These are phyloP conservation scores for Hericium coralloides DNA, from an alignment of 768 basidiomycete species.

Conservation along the genomic window DNA sequence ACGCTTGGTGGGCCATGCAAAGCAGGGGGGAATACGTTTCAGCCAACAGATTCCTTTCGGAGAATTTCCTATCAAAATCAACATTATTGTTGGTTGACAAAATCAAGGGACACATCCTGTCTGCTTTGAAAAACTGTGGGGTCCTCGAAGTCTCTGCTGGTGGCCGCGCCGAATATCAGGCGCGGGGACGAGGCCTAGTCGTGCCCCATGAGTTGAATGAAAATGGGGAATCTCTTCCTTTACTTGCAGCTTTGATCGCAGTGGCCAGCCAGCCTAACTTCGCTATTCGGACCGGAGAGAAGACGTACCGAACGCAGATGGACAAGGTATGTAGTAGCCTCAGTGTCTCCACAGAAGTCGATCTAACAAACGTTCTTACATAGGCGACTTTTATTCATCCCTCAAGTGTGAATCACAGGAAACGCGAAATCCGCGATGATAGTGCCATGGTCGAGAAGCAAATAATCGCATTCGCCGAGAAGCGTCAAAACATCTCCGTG, in stretches of 20 bases:
- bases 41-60: conserved; percentile 69
- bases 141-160: conserved; percentile 78
- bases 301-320: conserved; percentile 59
- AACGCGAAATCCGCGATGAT: conserved; percentile 32
- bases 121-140: conserved; percentile 69
- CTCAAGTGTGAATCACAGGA: conserved; percentile 76
- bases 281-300: conserved; percentile 65
- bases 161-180: conserved; percentile 28
- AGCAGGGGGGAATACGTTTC: conserved; percentile 49
- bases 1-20: conserved; percentile 72
- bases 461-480: conserved; percentile 76
- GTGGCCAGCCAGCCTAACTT: conserved; percentile 88
- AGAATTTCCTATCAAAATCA: conserved; percentile 87
- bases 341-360: not conserved
- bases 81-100: conserved; percentile 74
- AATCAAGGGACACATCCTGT: conserved; percentile 69
- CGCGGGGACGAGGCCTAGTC: conserved; percentile 24
- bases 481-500: conserved; percentile 63
- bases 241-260: conserved; percentile 77
- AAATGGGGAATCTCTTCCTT: conserved; percentile 65
- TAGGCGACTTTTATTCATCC: conserved; percentile 77
- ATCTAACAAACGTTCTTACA: conserved; percentile 6
- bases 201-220: conserved; percentile 63
- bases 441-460: conserved; percentile 47
- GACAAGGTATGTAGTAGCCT: conserved; percentile 58